Evolutionary conservation across 306 rosid species (phyloP), one percentile per base, ranked within the genome.

Genomic region (Dalbergia oliveri): DNA sequence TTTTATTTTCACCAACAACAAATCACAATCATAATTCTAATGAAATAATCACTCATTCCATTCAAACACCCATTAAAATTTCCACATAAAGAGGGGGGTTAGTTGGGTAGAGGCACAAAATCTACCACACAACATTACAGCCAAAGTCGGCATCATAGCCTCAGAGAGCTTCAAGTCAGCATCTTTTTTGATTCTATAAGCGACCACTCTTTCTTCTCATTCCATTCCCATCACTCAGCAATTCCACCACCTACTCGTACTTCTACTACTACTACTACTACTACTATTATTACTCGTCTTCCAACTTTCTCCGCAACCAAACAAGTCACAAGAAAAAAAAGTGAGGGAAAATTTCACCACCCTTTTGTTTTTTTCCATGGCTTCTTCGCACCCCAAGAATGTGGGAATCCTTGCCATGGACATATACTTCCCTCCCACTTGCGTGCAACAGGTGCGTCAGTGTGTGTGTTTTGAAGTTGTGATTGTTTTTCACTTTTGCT

Each of bases 321-420:
- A 65, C 80, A 64, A 7, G 26, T 8, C 62, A 14, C 19, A 47
- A 34, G 9, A 63, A 34, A 35, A 31, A 6, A 14, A 75, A 49
- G 49, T 8, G 80, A 49, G 73, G 53, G 64, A 76, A 76, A 64
- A 16, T 64, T 31, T 61, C 39, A 19, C 11, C 5, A 12, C 16
- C 63, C 14, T 45, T 19, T 5, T 50, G 9, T 54, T n/a, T 13
- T 14, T 4, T 7, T 5, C 64, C 67, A 84, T 85, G 88, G 83
- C 85, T 39, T 76, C 73, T 43, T 39, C 49, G 26, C 66, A 49
- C 67, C 82, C 88, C 7, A 80, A 81, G 74, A 89, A 90, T 82
- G 95, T 88, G 18, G 95, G 97, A 80, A 88, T 93, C 84, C 94
- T 93, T 66, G 96, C 96, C 62, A 67, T 87, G 77, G 97, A 93